These are phyloP conservation scores for Mortierella sp. DNA, from an alignment of 371 early-diverging fungal species.

Conservation along the genomic window DNA sequence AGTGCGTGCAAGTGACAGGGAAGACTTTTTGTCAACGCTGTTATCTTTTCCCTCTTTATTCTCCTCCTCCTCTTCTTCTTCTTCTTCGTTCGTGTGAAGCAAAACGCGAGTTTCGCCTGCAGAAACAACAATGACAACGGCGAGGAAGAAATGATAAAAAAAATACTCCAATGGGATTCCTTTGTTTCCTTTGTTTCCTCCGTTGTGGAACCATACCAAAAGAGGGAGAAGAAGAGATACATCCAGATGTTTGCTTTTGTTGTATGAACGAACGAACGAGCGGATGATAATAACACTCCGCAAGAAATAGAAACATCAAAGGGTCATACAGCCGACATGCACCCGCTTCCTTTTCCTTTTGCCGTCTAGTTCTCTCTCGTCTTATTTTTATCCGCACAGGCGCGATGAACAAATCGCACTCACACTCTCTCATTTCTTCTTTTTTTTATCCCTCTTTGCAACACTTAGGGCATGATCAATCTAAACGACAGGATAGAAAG, in stretches of 20 bases:
- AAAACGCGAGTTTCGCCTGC: neutral
- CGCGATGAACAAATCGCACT: neutral
- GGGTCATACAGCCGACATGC: too few species aligned
- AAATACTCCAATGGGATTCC: neutral
- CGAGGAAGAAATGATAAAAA: too few species aligned
- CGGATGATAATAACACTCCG: neutral
- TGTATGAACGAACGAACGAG: neutral
- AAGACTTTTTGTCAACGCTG: too few species aligned
- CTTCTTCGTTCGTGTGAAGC: too few species aligned
- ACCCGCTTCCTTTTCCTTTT: neutral
- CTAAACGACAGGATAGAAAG: slow-evolving; percentile 87
- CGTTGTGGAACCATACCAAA: slow-evolving; percentile 1
- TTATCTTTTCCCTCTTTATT: too few species aligned
- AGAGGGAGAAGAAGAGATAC: neutral
- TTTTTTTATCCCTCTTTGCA: neutral
- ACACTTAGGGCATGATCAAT: slow-evolving; percentile 76
- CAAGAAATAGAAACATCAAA: neutral
- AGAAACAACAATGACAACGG: neutral
- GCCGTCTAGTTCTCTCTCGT: neutral
- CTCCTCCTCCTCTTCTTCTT: too few species aligned
- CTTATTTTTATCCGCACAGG: neutral
- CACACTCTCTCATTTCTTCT: neutral
- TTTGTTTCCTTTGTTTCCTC: neutral
- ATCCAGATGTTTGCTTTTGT: neutral
- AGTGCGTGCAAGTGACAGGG: too few species aligned